phyloP scores from a whole-genome alignment of 2,329 filamentous ascomycete genomes.

The Zalaria obscura region DNA sequence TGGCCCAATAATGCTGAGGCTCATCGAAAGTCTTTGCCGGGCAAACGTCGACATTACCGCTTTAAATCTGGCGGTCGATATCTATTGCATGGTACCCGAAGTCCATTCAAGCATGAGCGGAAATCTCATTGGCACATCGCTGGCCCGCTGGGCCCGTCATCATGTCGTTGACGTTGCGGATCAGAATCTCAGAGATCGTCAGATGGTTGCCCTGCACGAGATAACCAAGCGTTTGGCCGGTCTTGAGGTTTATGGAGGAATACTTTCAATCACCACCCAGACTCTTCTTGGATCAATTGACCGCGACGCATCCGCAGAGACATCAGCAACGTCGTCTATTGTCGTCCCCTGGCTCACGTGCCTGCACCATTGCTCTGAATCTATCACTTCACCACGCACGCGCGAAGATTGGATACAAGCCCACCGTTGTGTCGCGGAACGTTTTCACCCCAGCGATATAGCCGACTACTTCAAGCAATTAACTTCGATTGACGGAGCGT shows the following conservation, averaged over 20 bases:
- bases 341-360: slow-evolving; percentile 3
- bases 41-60: neutral
- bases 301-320: neutral
- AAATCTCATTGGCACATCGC: neutral
- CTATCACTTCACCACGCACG: neutral
- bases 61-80: neutral
- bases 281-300: neutral
- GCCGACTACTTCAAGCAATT: slow-evolving; percentile 7
- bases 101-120: neutral
- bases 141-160: neutral
- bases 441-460: slow-evolving; percentile 5
- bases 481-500: slow-evolving; percentile 2
- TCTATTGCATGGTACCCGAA: neutral
- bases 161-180: neutral
- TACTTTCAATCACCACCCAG: neutral
- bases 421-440: slow-evolving; percentile 4
- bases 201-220: neutral
- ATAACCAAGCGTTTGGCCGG: neutral
- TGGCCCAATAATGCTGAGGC: too few species aligned
- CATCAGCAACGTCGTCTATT: neutral
- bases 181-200: too few species aligned
- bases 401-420: slow-evolving; percentile 5
- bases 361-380: slow-evolving; percentile 1
- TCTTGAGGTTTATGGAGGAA: neutral
- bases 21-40: neutral